Base-by-base conservation (phyloP, 306 rosid species). In the Ormosia semicastrata region DNA sequence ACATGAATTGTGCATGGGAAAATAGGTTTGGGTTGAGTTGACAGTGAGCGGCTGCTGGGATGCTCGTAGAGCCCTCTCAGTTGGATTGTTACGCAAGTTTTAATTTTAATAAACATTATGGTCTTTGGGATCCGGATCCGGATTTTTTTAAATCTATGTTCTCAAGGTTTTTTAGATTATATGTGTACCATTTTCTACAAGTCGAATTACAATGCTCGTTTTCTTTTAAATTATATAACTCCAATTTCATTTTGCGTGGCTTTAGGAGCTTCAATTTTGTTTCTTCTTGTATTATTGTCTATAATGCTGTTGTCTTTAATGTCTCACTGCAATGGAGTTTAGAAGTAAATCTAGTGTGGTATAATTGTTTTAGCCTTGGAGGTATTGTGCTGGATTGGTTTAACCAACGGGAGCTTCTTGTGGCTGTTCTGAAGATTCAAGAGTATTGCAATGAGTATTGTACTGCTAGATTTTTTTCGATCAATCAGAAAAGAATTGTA, bases 71-170 rank as follows among this genome's bases (percentile, higher is more conserved):
- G 39, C 24, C 68, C 58, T 52, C 63, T 46, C 69, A 66, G 86
- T 71, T 68, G 71, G 73, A 32, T 75, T 83, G 76, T 86, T 67
- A 30, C 0, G 59, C 64, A 32, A 75, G 71, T 59, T 73, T n/a
- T 74, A 83, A 66, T 52, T 24, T 24, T 24, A 24, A 24, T 24
- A 80, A 50, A 64, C 83, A 57, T 69, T 69, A 50, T 49, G 73
- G 68, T 85, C 82, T 76, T 79, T 76, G 54, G n/a, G n/a, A n/a
- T n/a, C n/a, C n/a, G 69, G 71, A 82, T 81, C 84, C 46, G 50
- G 60, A n/a, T 43, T 75, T 74, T 79, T 66, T 66, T 54, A 64
- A 64, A 50, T 40, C 36, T 41, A 6, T 58, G 10, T 30, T 64
- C 11, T 57, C 53, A 37, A 68, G 82, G 64, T 30, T 15, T 15